Conservation (phyloP, 257 asterid genomes). For the Rubia yunnanensis region DNA sequence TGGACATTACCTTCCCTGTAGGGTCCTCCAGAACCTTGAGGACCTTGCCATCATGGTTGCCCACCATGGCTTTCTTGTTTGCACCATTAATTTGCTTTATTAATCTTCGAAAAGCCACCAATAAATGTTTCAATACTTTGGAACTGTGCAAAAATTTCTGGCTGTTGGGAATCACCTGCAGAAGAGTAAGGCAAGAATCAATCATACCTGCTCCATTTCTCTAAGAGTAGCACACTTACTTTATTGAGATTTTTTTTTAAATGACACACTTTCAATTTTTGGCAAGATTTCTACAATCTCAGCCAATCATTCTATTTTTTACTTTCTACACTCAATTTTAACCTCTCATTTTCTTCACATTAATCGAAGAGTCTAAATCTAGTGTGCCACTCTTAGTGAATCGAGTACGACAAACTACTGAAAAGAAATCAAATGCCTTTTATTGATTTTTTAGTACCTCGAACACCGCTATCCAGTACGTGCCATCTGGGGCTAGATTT, state of each 20-base stretch:
- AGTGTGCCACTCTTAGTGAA: too few relatives aligned
- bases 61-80: neutral
- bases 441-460: conserved; percentile 23
- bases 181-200: neutral
- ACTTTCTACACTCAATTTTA: too few relatives aligned
- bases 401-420: too few relatives aligned
- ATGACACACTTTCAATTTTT: too few relatives aligned
- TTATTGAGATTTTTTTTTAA: too few relatives aligned
- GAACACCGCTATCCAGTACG: conserved; percentile 61
- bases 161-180: conserved; percentile 29
- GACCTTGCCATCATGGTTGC: conserved; percentile 46
- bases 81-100: neutral
- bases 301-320: too few relatives aligned
- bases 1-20: conserved; percentile 42
- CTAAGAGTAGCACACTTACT: too few relatives aligned
- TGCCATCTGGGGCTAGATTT: conserved; percentile 74
- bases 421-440: neutral
- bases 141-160: conserved; percentile 32
- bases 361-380: too few relatives aligned
- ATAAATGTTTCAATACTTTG: conserved; percentile 20
- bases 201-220: too few relatives aligned
- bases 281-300: too few relatives aligned
- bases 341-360: too few relatives aligned
- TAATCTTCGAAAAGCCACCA: conserved; percentile 21
- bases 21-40: conserved; percentile 54